These are phyloP conservation scores for Rhododendron mucronatum DNA, from an alignment of 148 eudicot genomes.

Conservation along the genomic window DNA sequence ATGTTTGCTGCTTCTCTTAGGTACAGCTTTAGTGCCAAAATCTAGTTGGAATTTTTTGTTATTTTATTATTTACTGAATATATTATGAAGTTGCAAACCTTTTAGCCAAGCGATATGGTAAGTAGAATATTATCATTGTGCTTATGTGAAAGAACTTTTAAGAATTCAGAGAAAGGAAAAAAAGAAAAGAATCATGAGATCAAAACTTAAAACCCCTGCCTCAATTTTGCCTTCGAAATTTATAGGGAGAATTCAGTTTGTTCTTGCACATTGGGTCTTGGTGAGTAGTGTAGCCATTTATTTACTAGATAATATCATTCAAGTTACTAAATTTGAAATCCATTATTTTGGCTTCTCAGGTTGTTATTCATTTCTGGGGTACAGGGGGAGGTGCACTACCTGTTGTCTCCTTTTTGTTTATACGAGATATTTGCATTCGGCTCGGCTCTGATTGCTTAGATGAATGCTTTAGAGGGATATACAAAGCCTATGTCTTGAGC, in stretches of 20 bases:
- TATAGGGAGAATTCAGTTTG: neutral
- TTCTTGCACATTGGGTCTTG: neutral
- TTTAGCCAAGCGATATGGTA: neutral
- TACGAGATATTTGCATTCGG: slow-evolving; percentile 75
- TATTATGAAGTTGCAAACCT: neutral
- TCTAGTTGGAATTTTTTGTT: neutral
- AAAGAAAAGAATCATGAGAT: neutral
- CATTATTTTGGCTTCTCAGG: slow-evolving; percentile 44
- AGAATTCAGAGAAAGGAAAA: neutral
- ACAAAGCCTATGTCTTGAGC: slow-evolving; percentile 83
- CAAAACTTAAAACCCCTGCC: neutral
- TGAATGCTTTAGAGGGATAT: slow-evolving; percentile 90
- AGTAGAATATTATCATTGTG: neutral
- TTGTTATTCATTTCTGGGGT: slow-evolving; percentile 92
- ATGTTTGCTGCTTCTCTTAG: neutral
- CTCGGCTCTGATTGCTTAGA: slow-evolving; percentile 87
- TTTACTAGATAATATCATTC: neutral
- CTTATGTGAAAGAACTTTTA: neutral
- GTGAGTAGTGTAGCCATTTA: neutral
- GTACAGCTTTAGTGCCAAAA: neutral
- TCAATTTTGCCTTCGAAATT: neutral
- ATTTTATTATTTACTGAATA: neutral
- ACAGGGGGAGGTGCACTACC: slow-evolving; percentile 84
- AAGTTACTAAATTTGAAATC: neutral
- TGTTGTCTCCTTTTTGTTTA: slow-evolving; percentile 68